Conservation (phyloP, 108 stramenopile species). For the Seminavis robusta region DNA sequence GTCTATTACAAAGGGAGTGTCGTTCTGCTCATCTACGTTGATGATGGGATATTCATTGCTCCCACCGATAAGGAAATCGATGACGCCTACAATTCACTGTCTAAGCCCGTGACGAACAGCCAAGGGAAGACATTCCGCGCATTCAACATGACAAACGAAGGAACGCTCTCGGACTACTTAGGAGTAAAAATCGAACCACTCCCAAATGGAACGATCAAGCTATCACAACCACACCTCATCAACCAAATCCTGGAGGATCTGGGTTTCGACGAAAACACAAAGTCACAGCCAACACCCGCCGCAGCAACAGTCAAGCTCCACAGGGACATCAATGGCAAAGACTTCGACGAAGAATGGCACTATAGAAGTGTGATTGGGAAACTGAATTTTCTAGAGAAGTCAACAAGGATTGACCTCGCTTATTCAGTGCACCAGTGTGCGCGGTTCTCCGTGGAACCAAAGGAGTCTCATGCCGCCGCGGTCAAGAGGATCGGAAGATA, state of each 20-base stretch:
- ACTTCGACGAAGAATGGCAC: neutral
- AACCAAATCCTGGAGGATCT: constrained; percentile 5
- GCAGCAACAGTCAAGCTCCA: too few species aligned
- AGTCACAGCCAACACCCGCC: too few species aligned
- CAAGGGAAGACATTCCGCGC: neutral
- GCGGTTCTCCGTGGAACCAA: constrained; percentile 16
- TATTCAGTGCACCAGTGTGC: constrained; percentile 25
- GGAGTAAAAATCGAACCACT: constrained; percentile 4
- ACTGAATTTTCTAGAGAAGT: constrained; percentile 27
- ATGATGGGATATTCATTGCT: constrained; percentile 26
- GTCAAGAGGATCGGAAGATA: constrained; percentile 16
- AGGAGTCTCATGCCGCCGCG: constrained; percentile 15
- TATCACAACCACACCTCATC: constrained; percentile 19
- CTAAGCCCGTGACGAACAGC: neutral
- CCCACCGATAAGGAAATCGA: constrained; percentile 6
- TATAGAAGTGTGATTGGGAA: constrained; percentile 26
- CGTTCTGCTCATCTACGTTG: constrained; percentile 28
- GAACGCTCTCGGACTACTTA: constrained; percentile 4
- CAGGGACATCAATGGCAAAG: neutral
- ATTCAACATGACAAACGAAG: constrained; percentile 12
- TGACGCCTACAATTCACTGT: neutral
- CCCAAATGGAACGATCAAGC: constrained; percentile 4
- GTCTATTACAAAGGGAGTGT: constrained; percentile 25
- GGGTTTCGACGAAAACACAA: neutral
- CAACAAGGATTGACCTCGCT: constrained; percentile 22